These are phyloP conservation scores for Xylaria sp. DNA, from an alignment of 2,329 filamentous ascomycete genomes.

Conservation along the genomic window DNA sequence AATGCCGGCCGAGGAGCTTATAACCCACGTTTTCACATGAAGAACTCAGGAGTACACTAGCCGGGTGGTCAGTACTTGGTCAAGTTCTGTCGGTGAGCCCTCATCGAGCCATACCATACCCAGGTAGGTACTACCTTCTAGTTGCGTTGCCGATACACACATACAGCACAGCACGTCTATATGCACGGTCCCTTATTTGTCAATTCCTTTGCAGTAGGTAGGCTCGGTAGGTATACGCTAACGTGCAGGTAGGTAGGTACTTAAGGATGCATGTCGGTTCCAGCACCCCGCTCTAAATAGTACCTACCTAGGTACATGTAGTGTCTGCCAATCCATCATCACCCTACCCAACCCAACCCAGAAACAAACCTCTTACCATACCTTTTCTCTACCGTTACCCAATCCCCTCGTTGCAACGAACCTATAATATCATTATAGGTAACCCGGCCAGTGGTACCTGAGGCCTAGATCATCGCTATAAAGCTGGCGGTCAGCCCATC, in stretches of 20 bases:
- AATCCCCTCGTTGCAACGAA: neutral
- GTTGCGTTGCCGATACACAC: neutral
- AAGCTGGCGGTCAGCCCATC: neutral
- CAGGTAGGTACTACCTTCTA: conserved; percentile 7
- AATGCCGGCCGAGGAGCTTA: neutral
- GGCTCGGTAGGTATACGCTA: too few species aligned
- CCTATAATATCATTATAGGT: neutral
- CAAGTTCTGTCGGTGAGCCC: conserved; percentile 19
- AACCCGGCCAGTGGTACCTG: neutral
- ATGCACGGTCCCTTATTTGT: conserved; percentile 15
- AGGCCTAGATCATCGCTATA: neutral
- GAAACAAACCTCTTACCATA: neutral
- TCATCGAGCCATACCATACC: conserved; percentile 10
- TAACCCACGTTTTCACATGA: neutral
- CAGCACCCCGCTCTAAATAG: conserved; percentile 15
- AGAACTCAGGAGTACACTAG: neutral
- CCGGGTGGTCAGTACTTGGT: neutral
- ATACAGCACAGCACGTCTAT: neutral
- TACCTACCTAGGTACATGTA: neutral
- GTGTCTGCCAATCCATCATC: neutral
- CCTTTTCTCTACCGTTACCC: neutral
- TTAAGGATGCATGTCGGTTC: conserved; percentile 10
- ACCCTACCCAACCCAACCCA: neutral
- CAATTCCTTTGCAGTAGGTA: conserved; percentile 13
- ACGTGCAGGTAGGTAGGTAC: too few species aligned